A percentile compares a stretch with the other conserved stretches of the same genome.
Conservation (phyloP, 2,329 filamentous ascomycete species). For the Pseudocercospora ulei region DNA sequence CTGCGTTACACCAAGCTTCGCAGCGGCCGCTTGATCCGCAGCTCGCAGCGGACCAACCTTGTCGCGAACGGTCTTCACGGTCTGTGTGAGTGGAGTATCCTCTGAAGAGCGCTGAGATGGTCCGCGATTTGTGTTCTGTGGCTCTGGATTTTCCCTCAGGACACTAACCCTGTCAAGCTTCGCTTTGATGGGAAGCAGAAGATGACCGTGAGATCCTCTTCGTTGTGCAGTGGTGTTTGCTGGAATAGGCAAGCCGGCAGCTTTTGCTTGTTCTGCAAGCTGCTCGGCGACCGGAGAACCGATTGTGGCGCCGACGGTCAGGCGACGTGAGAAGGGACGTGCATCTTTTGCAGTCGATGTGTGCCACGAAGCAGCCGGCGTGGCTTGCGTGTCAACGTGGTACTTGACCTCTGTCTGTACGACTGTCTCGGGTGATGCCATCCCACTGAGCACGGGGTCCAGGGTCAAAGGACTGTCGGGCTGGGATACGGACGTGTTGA, state of each 20-base stretch:
- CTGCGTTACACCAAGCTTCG: background rate
- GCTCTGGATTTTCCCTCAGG: slow-evolving; percentile 10
- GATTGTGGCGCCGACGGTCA: slow-evolving; percentile 8
- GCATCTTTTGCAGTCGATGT: background rate
- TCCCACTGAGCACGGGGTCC: background rate
- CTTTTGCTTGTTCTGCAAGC: slow-evolving; percentile 18
- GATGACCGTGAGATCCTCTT: slow-evolving; percentile 20
- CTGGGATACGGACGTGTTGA: slow-evolving; percentile 8
- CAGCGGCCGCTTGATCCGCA: background rate
- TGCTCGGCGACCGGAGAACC: slow-evolving; percentile 11
- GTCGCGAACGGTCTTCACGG: slow-evolving; percentile 7
- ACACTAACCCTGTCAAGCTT: slow-evolving; percentile 21
- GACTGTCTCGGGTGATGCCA: slow-evolving; percentile 10
- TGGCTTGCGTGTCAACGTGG: background rate
- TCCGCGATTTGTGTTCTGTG: background rate
- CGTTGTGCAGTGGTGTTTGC: slow-evolving; percentile 20
- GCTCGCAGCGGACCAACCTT: background rate
- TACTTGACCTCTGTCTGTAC: slow-evolving; percentile 4
- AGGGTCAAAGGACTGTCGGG: background rate
- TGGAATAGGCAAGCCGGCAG: slow-evolving; percentile 18
- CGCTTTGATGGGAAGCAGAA: slow-evolving; percentile 22
- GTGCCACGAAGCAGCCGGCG: background rate
- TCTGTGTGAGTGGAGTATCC: slow-evolving; percentile 7
- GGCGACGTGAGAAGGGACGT: slow-evolving; percentile 3
- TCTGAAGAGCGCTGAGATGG: slow-evolving; percentile 3